Conservation (phyloP, 768 basidiomycete species). For the Clathrus columnatus region DNA sequence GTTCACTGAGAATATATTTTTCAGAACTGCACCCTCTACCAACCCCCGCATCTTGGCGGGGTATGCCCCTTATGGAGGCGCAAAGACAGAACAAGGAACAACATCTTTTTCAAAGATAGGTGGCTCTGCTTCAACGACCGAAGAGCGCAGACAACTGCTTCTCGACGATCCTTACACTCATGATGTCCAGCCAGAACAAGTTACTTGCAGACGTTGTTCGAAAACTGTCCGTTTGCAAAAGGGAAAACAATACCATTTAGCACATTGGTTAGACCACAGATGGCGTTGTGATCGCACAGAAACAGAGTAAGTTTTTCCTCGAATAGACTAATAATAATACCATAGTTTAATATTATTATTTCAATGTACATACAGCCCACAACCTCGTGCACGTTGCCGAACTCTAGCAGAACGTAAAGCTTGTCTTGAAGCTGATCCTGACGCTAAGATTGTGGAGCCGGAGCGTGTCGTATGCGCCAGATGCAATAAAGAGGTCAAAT, state of each 20-base stretch:
- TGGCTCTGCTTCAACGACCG: not conserved
- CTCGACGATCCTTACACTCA: slow-evolving; percentile 67
- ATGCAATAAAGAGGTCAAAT: slow-evolving; percentile 56
- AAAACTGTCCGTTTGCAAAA: slow-evolving; percentile 10
- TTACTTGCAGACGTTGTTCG: slow-evolving; percentile 5
- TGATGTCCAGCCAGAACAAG: slow-evolving; percentile 52
- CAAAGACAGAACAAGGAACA: not conserved
- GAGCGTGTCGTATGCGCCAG: slow-evolving; percentile 48
- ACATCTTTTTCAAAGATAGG: not conserved
- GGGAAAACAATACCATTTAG: slow-evolving; percentile 73
- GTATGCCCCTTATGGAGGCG: slow-evolving; percentile 3
- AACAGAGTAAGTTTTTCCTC: slow-evolving; percentile 20
- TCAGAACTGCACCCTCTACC: slow-evolving; percentile 6
- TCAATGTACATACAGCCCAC: no score
- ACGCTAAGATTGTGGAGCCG: slow-evolving; percentile 39
- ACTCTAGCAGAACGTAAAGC: slow-evolving; percentile 37
- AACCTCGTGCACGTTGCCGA: not conserved
- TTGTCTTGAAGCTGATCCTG: slow-evolving; percentile 45
- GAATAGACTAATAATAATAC: not conserved
- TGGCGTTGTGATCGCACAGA: slow-evolving; percentile 17
- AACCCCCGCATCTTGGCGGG: slow-evolving; percentile 9
- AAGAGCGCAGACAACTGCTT: slow-evolving; percentile 59
- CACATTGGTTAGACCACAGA: slow-evolving; percentile 56
- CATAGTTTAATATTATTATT: not conserved
- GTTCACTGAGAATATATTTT: not conserved